These are phyloP conservation scores for Mycena citricolor DNA, from an alignment of 1,284 basidiomycete genomes.

Conservation along the genomic window DNA sequence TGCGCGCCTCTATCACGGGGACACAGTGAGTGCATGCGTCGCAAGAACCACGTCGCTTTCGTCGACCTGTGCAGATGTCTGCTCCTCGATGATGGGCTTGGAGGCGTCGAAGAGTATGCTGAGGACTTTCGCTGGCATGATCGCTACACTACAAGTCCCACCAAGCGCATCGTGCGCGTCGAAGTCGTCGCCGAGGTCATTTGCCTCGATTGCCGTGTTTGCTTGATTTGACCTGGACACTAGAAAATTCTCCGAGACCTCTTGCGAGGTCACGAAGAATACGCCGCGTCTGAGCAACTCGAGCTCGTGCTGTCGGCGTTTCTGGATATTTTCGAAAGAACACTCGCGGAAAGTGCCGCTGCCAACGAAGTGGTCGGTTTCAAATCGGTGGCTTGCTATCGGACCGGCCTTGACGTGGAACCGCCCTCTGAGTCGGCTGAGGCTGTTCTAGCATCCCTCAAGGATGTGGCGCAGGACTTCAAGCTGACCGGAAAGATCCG, in stretches of 20 bases:
- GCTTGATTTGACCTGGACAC: background rate
- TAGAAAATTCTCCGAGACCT: slow-evolving; percentile 4
- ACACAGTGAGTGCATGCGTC: slow-evolving; percentile 14
- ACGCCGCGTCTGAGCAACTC: background rate
- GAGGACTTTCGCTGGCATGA: slow-evolving; percentile 63
- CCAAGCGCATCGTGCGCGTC: slow-evolving; percentile 63
- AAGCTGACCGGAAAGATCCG: slow-evolving; percentile 41
- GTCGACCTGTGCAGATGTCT: slow-evolving; percentile 47
- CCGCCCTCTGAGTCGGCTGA: slow-evolving; percentile 20
- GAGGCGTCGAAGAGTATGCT: slow-evolving; percentile 44
- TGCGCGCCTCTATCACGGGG: slow-evolving; percentile 47
- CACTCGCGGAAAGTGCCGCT: slow-evolving; percentile 27
- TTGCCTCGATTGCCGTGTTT: slow-evolving; percentile 8
- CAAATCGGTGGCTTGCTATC: slow-evolving; percentile 75
- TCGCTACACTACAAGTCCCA: slow-evolving; percentile 48
- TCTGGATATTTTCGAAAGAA: slow-evolving; percentile 1
- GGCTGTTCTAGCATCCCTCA: slow-evolving; percentile 32
- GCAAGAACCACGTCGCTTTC: background rate
- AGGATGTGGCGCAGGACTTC: slow-evolving; percentile 32
- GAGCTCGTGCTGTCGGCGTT: background rate
- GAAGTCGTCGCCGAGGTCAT: slow-evolving; percentile 66
- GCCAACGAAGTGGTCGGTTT: slow-evolving; percentile 54
- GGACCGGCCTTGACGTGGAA: slow-evolving; percentile 62
- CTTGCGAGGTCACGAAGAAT: background rate
- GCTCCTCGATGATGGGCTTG: slow-evolving; percentile 70